Base-by-base conservation (phyloP, 1,284 basidiomycete genomes). In the Coniophora puteana region DNA sequence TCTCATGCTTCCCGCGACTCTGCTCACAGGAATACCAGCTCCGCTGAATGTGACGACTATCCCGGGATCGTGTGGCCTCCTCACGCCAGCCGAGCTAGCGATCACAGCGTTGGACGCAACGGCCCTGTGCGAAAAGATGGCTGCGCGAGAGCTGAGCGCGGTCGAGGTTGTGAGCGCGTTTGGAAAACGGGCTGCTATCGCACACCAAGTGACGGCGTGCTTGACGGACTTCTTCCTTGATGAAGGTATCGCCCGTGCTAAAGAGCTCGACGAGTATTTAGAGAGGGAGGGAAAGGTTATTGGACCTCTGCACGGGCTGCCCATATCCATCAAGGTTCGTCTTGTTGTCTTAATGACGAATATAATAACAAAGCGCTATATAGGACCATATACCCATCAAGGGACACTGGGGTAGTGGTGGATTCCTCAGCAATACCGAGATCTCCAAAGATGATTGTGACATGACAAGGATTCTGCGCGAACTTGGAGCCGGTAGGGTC, bases 261-360 rank as follows among this genome's bases (percentile, higher is more conserved):
- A 52, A n/a, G 55, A 63, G 25, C 57, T 74, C 11, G 74, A 76
- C 29, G 60, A 55, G 0, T 51, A 68, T 44, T 53, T 68, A 27
- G 52, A 56, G 17, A 41, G 45, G 8, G 66, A 60, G 4, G 65
- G 66, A 2, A 57, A 54, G 42, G 48, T 61, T 4, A 52, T 71
- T 2, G 75, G 74, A n/a, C 71, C 73, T 2, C 51, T 77, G 13
- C 73, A 74, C 42, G 76, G 74, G 3, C 50, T 78, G 12, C 74
- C 74, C 0, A 61, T 78, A 28, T 69, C 66, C 8, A 51, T 76
- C 41, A 77, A 78, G 47, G 58, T 54, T n/a, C 4, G 37, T 11
- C 4, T 21, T 14, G n/a, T n/a, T n/a, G n/a, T n/a, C n/a, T n/a
- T n/a, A n/a, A n/a, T n/a, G n/a, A n/a, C n/a, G n/a, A n/a, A n/a